Conservation (phyloP, 495 filamentous ascomycete species). For the Xanthoparmelia taractica region DNA sequence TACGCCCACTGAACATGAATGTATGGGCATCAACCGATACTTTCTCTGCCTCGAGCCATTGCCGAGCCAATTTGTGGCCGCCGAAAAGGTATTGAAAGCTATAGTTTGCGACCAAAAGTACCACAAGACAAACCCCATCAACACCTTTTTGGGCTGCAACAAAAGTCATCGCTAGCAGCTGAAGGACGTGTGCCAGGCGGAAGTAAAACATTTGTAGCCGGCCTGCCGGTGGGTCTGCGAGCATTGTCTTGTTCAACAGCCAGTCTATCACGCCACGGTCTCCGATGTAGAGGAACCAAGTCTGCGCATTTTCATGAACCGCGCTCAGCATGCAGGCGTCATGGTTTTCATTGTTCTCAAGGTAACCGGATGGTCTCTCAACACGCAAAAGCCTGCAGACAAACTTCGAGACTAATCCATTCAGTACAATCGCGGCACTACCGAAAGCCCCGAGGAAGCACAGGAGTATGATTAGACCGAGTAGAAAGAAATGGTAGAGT, state of each 20-base stretch:
- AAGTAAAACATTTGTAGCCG: constrained; percentile 1
- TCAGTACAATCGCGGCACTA: constrained; percentile 15
- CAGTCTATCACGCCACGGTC: constrained; percentile 24
- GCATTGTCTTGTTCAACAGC: constrained; percentile 25
- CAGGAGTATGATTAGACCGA: neutral
- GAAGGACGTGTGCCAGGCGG: constrained; percentile 16
- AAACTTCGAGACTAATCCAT: constrained; percentile 9
- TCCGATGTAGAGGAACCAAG: constrained; percentile 24
- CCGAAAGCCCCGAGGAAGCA: constrained; percentile 17
- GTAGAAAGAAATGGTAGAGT: neutral
- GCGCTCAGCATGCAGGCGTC: constrained; percentile 23
- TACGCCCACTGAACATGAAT: constrained; percentile 19
- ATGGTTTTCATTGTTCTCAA: constrained; percentile 20
- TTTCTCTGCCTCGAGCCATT: constrained; percentile 18
- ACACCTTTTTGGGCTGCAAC: constrained; percentile 25
- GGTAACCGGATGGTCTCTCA: constrained; percentile 5
- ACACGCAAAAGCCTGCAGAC: neutral
- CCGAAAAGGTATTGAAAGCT: constrained; percentile 2
- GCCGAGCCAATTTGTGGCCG: constrained; percentile 11
- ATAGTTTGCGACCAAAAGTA: constrained; percentile 13
- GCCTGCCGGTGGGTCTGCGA: constrained; percentile 1
- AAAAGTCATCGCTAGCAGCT: constrained; percentile 25
- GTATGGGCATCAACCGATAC: constrained; percentile 14
- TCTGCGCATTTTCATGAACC: constrained; percentile 17
- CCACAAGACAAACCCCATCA: constrained; percentile 21